Evolutionary conservation across 116 monocot genomes (phyloP).

Genomic region (Zostera marina): DNA sequence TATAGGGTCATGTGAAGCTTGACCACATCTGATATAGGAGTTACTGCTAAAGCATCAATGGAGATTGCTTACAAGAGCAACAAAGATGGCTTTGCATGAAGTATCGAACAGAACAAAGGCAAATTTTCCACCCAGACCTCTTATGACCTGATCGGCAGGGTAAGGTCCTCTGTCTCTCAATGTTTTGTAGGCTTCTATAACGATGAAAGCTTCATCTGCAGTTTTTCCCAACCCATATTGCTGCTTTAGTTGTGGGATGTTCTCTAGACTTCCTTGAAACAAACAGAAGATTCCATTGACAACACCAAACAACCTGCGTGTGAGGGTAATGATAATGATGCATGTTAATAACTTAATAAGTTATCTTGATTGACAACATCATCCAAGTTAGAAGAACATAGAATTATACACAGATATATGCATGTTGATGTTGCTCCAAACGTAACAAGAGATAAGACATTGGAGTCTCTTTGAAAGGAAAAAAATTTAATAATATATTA

Average conservation of each 20-base stretch:
- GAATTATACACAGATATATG: too few species aligned
- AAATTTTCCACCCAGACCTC: constrained; percentile 71
- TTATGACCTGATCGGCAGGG: constrained; percentile 74
- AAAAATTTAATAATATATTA: too few species aligned
- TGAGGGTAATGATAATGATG: not conserved
- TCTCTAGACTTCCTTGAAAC: constrained; percentile 66
- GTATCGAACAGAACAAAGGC: constrained; percentile 68
- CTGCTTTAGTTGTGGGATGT: constrained; percentile 53
- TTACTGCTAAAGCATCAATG: not conserved
- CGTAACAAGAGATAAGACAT: too few species aligned
- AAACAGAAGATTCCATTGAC: constrained; percentile 74
- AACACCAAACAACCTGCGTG: constrained; percentile 53
- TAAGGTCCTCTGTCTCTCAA: constrained; percentile 85
- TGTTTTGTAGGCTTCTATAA: constrained; percentile 79
- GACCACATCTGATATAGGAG: not conserved
- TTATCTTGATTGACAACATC: too few species aligned
- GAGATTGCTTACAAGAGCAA: constrained; percentile 41
- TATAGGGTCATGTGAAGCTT: not conserved
- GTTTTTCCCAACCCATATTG: constrained; percentile 78
- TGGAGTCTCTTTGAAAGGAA: too few species aligned
- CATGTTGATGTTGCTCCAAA: too few species aligned
- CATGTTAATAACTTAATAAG: too few species aligned
- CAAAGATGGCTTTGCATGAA: constrained; percentile 39
- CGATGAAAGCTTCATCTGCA: constrained; percentile 58
- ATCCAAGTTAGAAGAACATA: too few species aligned